Evolutionary conservation across 2,329 filamentous ascomycete genomes (phyloP).

Genomic region (Alternaria sp.): DNA sequence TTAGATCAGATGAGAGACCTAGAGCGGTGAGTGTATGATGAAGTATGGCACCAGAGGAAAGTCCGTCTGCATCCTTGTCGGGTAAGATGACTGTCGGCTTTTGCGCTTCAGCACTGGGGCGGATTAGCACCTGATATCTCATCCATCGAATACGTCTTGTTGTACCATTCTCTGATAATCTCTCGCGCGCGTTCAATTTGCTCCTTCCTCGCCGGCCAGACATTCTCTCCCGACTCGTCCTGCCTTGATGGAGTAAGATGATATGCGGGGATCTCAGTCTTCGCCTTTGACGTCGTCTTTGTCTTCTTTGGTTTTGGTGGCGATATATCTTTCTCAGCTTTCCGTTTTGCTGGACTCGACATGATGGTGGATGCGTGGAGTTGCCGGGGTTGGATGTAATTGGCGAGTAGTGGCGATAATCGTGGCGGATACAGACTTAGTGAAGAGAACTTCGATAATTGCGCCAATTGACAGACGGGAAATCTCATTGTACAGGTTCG

Average conservation of each 20-base stretch:
- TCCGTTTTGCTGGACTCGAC: slow-evolving; percentile 39
- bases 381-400: neutral
- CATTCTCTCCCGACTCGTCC: slow-evolving; percentile 51
- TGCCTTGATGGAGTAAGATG: slow-evolving; percentile 36
- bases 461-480: neutral
- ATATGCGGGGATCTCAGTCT: slow-evolving; percentile 38
- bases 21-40: slow-evolving; percentile 65
- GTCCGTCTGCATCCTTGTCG: slow-evolving; percentile 72
- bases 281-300: slow-evolving; percentile 31
- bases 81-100: slow-evolving; percentile 67
- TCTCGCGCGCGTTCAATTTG: slow-evolving; percentile 63
- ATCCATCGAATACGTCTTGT: neutral
- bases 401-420: neutral
- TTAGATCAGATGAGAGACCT: slow-evolving; percentile 60
- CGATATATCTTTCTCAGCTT: slow-evolving; percentile 25
- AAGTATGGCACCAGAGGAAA: slow-evolving; percentile 69
- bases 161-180: slow-evolving; percentile 65
- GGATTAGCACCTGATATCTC: slow-evolving; percentile 2
- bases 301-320: slow-evolving; percentile 31
- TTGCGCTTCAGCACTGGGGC: slow-evolving; percentile 56
- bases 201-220: slow-evolving; percentile 67
- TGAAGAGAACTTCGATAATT: neutral
- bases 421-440: neutral
- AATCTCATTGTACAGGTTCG: neutral
- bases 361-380: slow-evolving; percentile 22